phyloP scores from a whole-genome alignment of 352 stramenopile genomes.

The Pythium plurisporium region DNA sequence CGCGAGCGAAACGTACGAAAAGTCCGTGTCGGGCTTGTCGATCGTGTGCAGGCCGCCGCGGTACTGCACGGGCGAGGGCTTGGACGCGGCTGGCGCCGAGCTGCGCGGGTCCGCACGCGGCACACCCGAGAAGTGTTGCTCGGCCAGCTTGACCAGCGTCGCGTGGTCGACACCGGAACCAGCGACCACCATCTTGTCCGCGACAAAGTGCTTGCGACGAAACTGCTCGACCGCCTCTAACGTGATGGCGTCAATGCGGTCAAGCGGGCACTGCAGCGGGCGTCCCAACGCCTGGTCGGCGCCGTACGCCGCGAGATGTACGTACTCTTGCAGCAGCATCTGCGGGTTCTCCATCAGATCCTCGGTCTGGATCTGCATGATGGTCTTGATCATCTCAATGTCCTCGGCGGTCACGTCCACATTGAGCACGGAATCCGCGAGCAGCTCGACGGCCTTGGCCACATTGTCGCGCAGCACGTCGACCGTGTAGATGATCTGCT shows the following conservation, averaged over 20 bases:
- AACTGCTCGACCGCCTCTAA: constrained; percentile 74
- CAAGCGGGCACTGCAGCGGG: constrained; percentile 72
- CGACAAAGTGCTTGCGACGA: constrained; percentile 72
- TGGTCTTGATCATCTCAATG: constrained; percentile 90
- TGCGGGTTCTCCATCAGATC: constrained; percentile 88
- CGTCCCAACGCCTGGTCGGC: constrained; percentile 62
- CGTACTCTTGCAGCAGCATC: constrained; percentile 75
- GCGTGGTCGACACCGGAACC: constrained; percentile 95
- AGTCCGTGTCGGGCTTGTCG: constrained; percentile 61
- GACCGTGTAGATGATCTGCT: constrained; percentile 97
- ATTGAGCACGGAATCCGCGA: constrained; percentile 87
- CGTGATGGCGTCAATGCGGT: constrained; percentile 74
- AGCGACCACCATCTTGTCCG: constrained; percentile 88
- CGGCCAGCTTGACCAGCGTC: constrained; percentile 85
- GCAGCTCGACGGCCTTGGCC: constrained; percentile 83
- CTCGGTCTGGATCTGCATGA: constrained; percentile 93
- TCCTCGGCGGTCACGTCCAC: constrained; percentile 79
- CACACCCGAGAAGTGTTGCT: constrained; percentile 81
- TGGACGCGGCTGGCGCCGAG: constrained; percentile 12
- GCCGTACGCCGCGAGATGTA: constrained; percentile 88
- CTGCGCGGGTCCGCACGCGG: neutral
- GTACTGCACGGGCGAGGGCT: constrained; percentile 55
- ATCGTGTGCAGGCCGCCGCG: constrained; percentile 61
- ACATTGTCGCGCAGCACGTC: constrained; percentile 95
- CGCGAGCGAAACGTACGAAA: constrained; percentile 92